Evolutionary conservation across 1,139 yeast species (phyloP).

Genomic region (Pneumocystis sp.): DNA sequence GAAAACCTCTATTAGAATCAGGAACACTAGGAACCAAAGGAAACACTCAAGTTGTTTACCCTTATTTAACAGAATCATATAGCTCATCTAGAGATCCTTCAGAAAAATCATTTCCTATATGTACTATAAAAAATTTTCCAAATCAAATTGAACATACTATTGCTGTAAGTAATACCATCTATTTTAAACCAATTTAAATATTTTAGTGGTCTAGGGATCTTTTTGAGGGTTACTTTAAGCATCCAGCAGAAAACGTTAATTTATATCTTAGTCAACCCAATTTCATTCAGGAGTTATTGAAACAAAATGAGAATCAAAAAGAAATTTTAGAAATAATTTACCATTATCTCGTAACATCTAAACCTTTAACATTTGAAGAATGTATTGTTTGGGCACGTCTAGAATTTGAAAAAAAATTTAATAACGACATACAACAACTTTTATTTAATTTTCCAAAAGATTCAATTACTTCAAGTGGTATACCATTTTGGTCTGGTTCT

Average conservation of each 20-base stretch:
- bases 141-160: slow-evolving; percentile 96
- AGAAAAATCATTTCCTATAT: slow-evolving; percentile 88
- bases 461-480: slow-evolving; percentile 79
- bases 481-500: slow-evolving; percentile 96
- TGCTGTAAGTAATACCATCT: slow-evolving; percentile 31
- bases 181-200: background rate
- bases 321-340: slow-evolving; percentile 68
- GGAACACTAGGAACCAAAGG: slow-evolving; percentile 98
- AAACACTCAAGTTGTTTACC: slow-evolving; percentile 90
- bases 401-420: slow-evolving; percentile 73
- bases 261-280: slow-evolving; percentile 81
- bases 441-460: slow-evolving; percentile 88
- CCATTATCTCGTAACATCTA: slow-evolving; percentile 49
- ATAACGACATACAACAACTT: slow-evolving; percentile 74
- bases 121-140: slow-evolving; percentile 95
- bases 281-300: slow-evolving; percentile 77
- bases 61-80: slow-evolving; percentile 83
- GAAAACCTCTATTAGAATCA: slow-evolving; percentile 81
- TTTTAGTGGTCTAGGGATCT: slow-evolving; percentile 74
- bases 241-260: slow-evolving; percentile 85
- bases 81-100: slow-evolving; percentile 98
- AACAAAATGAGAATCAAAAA: slow-evolving; percentile 83
- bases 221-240: slow-evolving; percentile 86
- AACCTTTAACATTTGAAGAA: slow-evolving; percentile 83
- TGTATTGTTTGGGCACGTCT: slow-evolving; percentile 90